phyloP scores from a whole-genome alignment of 192 early-diverging fungal genomes.

The Coemansia sp. region DNA sequence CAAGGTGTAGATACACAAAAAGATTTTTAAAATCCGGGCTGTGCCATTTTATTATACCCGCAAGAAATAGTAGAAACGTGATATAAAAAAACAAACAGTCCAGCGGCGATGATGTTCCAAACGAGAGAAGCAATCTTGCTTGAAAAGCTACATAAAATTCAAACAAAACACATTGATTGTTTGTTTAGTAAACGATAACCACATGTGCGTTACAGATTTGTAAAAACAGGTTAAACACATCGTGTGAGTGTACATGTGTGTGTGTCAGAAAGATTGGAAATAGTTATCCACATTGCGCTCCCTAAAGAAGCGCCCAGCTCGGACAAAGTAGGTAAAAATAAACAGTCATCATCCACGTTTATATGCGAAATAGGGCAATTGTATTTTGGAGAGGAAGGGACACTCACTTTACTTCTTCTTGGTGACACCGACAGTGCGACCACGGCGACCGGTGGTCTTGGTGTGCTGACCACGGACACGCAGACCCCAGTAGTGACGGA shows the following conservation, averaged over 20 bases:
- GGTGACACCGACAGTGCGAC: conserved; percentile 94
- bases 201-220: too few species aligned
- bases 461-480: conserved; percentile 99
- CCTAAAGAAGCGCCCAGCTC: conserved; percentile 4
- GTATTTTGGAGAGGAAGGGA: conserved; percentile 8
- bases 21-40: conserved; percentile 3
- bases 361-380: neutral
- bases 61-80: conserved; percentile 3
- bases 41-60: conserved; percentile 9
- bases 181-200: too few species aligned
- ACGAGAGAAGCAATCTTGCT: conserved; percentile 1
- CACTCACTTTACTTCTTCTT: conserved; percentile 89
- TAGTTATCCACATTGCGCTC: conserved; percentile 12
- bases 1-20: neutral
- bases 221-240: too few species aligned
- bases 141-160: conserved; percentile 2
- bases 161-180: too few species aligned
- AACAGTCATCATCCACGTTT: neutral
- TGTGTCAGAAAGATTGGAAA: conserved; percentile 10
- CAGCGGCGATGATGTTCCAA: conserved; percentile 1
- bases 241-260: neutral
- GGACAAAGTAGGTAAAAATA: conserved; percentile 6
- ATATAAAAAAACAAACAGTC: conserved; percentile 9
- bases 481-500: conserved; percentile 97
- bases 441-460: conserved; percentile 98